phyloP scores from a whole-genome alignment of 2,329 filamentous ascomycete genomes.

The Penicillium sp. region DNA sequence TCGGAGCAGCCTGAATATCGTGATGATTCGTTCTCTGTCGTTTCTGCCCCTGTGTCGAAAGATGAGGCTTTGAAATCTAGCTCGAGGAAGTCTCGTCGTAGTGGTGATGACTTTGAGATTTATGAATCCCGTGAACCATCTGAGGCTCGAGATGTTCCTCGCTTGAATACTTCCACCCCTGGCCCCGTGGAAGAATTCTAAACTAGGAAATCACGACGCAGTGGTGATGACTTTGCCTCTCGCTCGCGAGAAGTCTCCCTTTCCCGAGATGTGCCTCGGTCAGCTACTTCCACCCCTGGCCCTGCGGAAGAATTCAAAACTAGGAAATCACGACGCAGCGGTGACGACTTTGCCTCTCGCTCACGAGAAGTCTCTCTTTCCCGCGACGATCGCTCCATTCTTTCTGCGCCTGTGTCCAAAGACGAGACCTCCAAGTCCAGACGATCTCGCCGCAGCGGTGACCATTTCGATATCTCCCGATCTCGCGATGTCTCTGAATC shows the following conservation, averaged over 20 bases:
- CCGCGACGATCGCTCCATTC: not conserved
- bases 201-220: constrained; percentile 3
- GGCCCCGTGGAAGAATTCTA: constrained; percentile 4
- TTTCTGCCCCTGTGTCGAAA: not conserved
- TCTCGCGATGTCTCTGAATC: constrained; percentile 1
- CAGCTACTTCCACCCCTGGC: not conserved
- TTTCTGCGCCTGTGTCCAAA: constrained; percentile 1
- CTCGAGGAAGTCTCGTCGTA: not conserved
- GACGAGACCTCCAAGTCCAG: constrained; percentile 1
- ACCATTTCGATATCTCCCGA: not conserved
- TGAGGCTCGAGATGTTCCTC: not conserved
- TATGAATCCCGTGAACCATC: not conserved
- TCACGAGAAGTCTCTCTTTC: not conserved
- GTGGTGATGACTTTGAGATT: constrained; percentile 3
- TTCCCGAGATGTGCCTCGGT: not conserved
- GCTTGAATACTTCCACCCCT: constrained; percentile 1
- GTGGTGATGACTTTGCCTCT: constrained; percentile 4
- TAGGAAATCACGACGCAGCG: not conserved
- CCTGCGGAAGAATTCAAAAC: not conserved
- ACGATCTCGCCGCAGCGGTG: constrained; percentile 3
- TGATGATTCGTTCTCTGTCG: not conserved
- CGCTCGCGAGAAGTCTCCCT: not conserved
- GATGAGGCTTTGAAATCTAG: not conserved
- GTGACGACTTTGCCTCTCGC: not conserved
- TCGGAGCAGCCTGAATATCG: not conserved